Conservation (phyloP, 73 alveolate genomes). For the Tetrahymena borealis region DNA sequence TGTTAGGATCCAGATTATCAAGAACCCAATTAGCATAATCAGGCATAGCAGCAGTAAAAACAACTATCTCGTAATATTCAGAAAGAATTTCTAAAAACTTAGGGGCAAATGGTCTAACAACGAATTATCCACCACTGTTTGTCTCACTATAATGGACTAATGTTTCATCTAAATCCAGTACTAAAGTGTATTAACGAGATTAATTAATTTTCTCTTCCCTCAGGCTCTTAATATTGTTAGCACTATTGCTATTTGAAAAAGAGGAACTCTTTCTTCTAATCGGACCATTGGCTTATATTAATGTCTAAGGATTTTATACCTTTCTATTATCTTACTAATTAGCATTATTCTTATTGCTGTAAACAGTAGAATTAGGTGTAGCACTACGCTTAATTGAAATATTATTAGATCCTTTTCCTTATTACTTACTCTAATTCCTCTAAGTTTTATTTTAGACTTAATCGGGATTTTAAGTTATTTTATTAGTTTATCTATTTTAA, state of each 20-base stretch:
- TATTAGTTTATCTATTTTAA: neutral
- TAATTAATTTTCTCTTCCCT: neutral
- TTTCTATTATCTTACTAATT: neutral
- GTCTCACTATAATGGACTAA: constrained; percentile 90
- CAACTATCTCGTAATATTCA: constrained; percentile 87
- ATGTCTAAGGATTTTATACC: neutral
- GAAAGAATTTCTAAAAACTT: constrained; percentile 84
- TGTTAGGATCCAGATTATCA: constrained; percentile 69
- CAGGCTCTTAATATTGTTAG: neutral
- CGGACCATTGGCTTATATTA: neutral
- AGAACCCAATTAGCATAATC: constrained; percentile 94
- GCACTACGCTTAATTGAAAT: neutral
- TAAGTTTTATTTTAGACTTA: neutral
- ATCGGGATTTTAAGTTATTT: neutral
- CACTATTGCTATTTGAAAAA: neutral
- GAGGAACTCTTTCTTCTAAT: neutral
- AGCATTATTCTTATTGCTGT: neutral
- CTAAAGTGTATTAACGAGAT: constrained; percentile 65
- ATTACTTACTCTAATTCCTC: neutral
- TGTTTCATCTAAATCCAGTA: constrained; percentile 96
- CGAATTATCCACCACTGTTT: constrained; percentile 81
- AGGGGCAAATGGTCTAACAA: constrained; percentile 83
- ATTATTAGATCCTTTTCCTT: neutral
- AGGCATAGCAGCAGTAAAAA: constrained; percentile 96
- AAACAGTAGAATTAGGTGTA: neutral